Conservation (phyloP, 2,329 filamentous ascomycete genomes). For the Pestalotiopsis sp. region DNA sequence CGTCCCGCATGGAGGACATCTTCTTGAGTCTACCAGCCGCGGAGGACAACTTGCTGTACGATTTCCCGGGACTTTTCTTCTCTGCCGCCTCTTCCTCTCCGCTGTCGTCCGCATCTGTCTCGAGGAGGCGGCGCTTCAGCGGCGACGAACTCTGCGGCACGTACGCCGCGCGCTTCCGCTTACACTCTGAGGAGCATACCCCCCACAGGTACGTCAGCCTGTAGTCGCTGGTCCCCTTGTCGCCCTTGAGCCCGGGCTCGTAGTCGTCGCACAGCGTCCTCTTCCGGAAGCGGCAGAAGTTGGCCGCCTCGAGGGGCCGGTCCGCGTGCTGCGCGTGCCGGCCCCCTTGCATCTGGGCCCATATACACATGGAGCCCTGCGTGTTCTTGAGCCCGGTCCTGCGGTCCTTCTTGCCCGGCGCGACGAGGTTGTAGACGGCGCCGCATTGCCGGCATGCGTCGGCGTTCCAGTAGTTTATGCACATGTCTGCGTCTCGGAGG, state of each 20-base stretch:
- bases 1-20: too few relatives aligned
- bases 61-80: background rate
- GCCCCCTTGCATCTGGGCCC: background rate
- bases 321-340: constrained; percentile 35
- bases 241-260: background rate
- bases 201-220: background rate
- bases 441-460: constrained; percentile 8
- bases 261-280: background rate
- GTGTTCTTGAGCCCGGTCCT: background rate
- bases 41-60: too few relatives aligned
- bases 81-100: background rate
- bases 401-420: constrained; percentile 2
- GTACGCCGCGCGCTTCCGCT: background rate
- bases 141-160: background rate
- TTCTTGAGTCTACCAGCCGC: too few relatives aligned
- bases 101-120: background rate
- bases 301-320: constrained; percentile 68
- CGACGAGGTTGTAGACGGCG: background rate
- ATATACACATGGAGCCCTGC: constrained; percentile 1
- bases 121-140: background rate
- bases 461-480: constrained; percentile 3
- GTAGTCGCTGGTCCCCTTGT: background rate
- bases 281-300: constrained; percentile 49
- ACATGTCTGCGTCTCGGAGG: background rate
- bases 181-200: background rate